Evolutionary conservation across 169 alveolate genomes (phyloP), one percentile per base, ranked within the genome.

Genomic region (Plasmodium malariae): DNA sequence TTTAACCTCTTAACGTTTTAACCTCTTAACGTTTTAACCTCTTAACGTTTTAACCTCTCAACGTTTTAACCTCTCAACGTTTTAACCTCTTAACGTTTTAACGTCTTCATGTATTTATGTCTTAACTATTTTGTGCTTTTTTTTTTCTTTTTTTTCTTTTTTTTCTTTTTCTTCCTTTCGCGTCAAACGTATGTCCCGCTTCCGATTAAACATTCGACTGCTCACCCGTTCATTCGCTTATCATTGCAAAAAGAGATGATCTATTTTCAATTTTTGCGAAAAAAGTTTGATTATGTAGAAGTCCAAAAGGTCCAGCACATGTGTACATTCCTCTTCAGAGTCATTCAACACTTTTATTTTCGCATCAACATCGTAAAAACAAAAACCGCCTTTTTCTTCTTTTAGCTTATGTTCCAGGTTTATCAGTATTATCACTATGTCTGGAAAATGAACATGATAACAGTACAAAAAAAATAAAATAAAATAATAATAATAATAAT

Each of bases 261-360:
- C 28, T 9, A 55, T 74, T 74, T 57, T 74, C 2, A 62, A 12
- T 24, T n/a, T 40, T 24, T 67, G 78, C 14, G 51, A 32, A 30
- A 76, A 68, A 21, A 76, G 11, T 36, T 62, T 40, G 1, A 17
- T 26, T 6, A 76, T 12, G 51, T 76, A 62, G 19, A 76, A 76
- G 24, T 40, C 69, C 7, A 62, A 11, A 36, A 62, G 62, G 51
- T 76, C 17, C 3, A 76, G 68, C 6, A 76, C 28, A 14, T 67
- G 48, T 12, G 19, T 21, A 51, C 78, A 40, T 49, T 40, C 57
- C 11, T 76, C 89, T 32, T 76, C 78, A 30, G 78, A 76, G 24
- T 45, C 67, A 51, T 76, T 62, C 11, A 76, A 67, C 0, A 76
- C 17, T 62, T 76, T 76, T 24, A 76, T 76, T 32, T 76, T 76